phyloP scores from a whole-genome alignment of 139 green algal species.

The Coccomyxa sp. region DNA sequence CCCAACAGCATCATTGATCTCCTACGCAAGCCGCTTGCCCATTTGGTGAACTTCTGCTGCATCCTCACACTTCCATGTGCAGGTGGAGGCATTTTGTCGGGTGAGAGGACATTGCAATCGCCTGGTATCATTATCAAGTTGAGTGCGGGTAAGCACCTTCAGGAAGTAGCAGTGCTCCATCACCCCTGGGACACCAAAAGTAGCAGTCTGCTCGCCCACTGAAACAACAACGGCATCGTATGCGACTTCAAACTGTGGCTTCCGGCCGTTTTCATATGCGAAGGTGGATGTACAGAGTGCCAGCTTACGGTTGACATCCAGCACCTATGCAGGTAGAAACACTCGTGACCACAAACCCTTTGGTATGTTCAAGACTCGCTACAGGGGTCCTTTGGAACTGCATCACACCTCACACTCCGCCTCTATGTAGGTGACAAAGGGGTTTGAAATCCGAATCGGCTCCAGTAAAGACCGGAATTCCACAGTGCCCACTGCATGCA shows the following conservation, averaged over 20 bases:
- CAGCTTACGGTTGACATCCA: neutral
- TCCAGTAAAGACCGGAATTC: slow-evolving; percentile 62
- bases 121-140: too few species aligned
- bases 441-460: slow-evolving; percentile 60
- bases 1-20: slow-evolving; percentile 47
- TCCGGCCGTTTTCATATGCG: neutral
- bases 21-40: slow-evolving; percentile 12
- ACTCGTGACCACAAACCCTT: neutral
- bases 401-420: slow-evolving; percentile 37
- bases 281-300: neutral
- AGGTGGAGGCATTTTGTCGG: too few species aligned
- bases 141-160: slow-evolving; percentile 47
- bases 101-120: too few species aligned
- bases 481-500: slow-evolving; percentile 47
- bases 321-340: neutral
- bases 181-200: slow-evolving; percentile 72
- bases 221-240: slow-evolving; percentile 41
- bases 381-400: neutral
- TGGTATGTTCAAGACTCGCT: neutral
- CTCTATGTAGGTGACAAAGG: slow-evolving; percentile 56
- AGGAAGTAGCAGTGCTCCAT: slow-evolving; percentile 76
- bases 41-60: too few species aligned
- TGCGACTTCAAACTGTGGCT: slow-evolving; percentile 50
- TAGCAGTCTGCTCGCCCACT: slow-evolving; percentile 72
- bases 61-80: too few species aligned